Evolutionary conservation across 192 early-diverging fungal genomes (phyloP).

Genomic region (Gaertneriomyces sp.): DNA sequence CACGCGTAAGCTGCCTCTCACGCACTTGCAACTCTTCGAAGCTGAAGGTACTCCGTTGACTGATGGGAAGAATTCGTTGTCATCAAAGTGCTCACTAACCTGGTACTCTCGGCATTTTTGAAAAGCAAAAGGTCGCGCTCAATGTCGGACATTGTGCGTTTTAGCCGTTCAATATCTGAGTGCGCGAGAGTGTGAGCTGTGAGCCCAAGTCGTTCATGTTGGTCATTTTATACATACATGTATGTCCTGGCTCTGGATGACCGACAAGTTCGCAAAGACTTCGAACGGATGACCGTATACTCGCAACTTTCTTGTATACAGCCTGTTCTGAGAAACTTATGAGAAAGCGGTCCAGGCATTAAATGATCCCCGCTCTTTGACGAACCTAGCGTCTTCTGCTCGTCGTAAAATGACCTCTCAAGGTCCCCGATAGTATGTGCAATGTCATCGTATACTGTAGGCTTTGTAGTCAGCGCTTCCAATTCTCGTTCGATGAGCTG

Average conservation of each 20-base stretch:
- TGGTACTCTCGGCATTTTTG: neutral
- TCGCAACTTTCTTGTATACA: too few species aligned
- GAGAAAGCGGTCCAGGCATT: too few species aligned
- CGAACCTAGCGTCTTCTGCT: too few species aligned
- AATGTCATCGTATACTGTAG: too few species aligned
- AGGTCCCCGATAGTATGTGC: too few species aligned
- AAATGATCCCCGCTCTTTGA: too few species aligned
- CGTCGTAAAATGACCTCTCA: too few species aligned
- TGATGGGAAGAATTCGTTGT: neutral
- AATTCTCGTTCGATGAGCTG: too few species aligned
- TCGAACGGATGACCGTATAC: neutral
- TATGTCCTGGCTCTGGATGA: conserved; percentile 9
- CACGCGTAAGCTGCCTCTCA: conserved; percentile 14
- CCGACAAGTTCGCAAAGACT: conserved; percentile 6
- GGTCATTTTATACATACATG: conserved; percentile 1
- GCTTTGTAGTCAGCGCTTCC: too few species aligned
- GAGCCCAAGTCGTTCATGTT: neutral
- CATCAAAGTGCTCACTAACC: neutral
- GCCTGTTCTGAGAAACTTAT: too few species aligned
- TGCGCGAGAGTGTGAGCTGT: neutral
- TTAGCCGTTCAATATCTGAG: neutral
- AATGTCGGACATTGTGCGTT: conserved; percentile 10
- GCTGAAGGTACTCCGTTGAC: neutral
- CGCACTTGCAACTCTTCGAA: conserved; percentile 1
- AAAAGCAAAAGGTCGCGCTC: conserved; percentile 5